phyloP scores from a whole-genome alignment of 257 asterid genomes.

The Nicotiana undulata region DNA sequence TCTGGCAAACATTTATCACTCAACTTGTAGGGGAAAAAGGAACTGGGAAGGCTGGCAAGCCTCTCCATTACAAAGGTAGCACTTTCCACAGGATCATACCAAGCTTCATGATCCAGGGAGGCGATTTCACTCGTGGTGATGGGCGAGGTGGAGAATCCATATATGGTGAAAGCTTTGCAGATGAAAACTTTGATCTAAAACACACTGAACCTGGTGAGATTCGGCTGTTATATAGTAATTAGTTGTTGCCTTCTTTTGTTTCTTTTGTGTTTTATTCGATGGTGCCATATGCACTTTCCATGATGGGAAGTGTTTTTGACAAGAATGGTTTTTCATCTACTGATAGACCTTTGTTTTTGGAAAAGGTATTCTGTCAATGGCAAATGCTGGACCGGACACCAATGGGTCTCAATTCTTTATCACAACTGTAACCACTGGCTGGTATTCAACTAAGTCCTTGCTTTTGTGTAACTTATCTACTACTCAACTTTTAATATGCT shows the following conservation, averaged over 20 bases:
- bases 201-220: slow-evolving; percentile 76
- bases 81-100: slow-evolving; percentile 87
- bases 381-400: slow-evolving; percentile 77
- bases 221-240: neutral
- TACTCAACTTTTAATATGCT: neutral
- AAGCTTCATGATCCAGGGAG: slow-evolving; percentile 94
- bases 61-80: slow-evolving; percentile 81
- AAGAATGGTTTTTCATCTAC: neutral
- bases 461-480: neutral
- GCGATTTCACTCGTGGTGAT: slow-evolving; percentile 87
- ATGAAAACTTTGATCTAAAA: slow-evolving; percentile 77
- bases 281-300: neutral
- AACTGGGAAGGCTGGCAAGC: slow-evolving; percentile 60
- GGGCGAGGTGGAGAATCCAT: slow-evolving; percentile 96
- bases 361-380: slow-evolving; percentile 84
- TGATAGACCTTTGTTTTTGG: neutral
- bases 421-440: slow-evolving; percentile 63
- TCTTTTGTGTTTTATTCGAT: neutral
- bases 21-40: slow-evolving; percentile 80
- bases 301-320: neutral
- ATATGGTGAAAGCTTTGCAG: slow-evolving; percentile 59
- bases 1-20: neutral
- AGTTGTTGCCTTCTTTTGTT: neutral
- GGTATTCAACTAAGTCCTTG: slow-evolving; percentile 24
- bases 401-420: slow-evolving; percentile 94